phyloP scores from a whole-genome alignment of 345 rosid genomes.

The Lagerstroemia speciosa region DNA sequence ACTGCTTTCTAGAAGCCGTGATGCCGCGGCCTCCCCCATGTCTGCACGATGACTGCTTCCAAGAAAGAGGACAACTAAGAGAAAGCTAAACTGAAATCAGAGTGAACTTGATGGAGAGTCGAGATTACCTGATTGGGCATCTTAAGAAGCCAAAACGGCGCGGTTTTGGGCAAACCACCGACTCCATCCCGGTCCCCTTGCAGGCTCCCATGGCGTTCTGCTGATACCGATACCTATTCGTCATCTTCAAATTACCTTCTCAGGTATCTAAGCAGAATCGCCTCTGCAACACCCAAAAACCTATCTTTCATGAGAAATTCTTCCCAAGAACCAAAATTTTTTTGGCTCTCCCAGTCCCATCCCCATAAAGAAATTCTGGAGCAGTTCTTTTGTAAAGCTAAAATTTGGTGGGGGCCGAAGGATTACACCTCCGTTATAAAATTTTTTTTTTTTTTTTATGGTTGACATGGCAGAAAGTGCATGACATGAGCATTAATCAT shows the following conservation, averaged over 20 bases:
- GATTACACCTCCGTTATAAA: too few species aligned
- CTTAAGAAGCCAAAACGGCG: constrained; percentile 28
- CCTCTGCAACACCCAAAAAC: not conserved
- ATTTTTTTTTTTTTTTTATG: too few species aligned
- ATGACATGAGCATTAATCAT: not conserved
- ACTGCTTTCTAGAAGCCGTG: not conserved
- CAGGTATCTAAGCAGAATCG: not conserved
- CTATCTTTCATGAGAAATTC: not conserved
- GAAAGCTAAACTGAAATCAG: not conserved
- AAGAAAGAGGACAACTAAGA: not conserved
- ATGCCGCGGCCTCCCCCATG: not conserved
- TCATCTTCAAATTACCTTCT: constrained; percentile 8
- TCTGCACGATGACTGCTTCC: not conserved
- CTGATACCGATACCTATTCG: constrained; percentile 21
- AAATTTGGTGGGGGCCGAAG: too few species aligned
- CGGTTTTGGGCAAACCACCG: constrained; percentile 57
- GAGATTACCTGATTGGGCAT: constrained; percentile 13
- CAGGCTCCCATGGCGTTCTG: constrained; percentile 29
- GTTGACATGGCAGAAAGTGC: too few species aligned
- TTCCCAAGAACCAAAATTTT: too few species aligned
- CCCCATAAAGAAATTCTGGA: not conserved
- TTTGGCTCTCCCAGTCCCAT: too few species aligned
- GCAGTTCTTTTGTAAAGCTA: not conserved
- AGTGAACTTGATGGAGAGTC: not conserved
- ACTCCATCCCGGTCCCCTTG: constrained; percentile 32